Percentiles rank a stretch among this genome's conserved stretches.
Conservation (phyloP, 345 rosid species). For the Eutrema japonicum region DNA sequence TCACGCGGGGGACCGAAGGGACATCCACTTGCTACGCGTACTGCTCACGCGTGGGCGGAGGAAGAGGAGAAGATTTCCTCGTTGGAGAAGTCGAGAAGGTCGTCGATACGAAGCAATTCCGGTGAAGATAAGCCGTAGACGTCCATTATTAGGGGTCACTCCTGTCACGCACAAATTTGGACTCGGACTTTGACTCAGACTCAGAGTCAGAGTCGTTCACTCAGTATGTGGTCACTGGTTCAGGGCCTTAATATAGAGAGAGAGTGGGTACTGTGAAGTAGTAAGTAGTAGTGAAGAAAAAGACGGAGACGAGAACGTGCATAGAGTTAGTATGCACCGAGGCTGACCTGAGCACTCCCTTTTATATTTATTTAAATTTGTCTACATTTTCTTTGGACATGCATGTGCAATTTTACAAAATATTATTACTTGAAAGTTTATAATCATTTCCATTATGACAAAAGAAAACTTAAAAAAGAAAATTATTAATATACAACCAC, state of each 20-base stretch:
- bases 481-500: too few relatives aligned
- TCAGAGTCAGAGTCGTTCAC: conserved; percentile 30
- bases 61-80: conserved; percentile 50
- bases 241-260: conserved; percentile 31
- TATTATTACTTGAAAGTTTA: not conserved
- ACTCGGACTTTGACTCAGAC: not conserved
- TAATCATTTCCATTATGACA: too few relatives aligned
- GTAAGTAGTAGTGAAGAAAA: conserved; percentile 29
- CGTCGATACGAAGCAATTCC: conserved; percentile 69
- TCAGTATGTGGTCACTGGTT: conserved; percentile 28
- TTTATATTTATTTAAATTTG: conserved; percentile 4
- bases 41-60: not conserved
- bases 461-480: too few relatives aligned
- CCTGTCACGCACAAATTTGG: not conserved
- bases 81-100: conserved; percentile 74
- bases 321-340: conserved; percentile 42
- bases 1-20: too few relatives aligned
- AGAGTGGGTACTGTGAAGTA: not conserved
- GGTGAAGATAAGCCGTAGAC: conserved; percentile 50
- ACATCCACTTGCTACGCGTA: too few relatives aligned
- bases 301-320: conserved; percentile 41
- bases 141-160: conserved; percentile 49
- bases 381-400: conserved; percentile 25
- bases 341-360: conserved; percentile 33
- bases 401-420: conserved; percentile 30